Conservation (phyloP, 1,284 basidiomycete species). For the Peniophora sp. region DNA sequence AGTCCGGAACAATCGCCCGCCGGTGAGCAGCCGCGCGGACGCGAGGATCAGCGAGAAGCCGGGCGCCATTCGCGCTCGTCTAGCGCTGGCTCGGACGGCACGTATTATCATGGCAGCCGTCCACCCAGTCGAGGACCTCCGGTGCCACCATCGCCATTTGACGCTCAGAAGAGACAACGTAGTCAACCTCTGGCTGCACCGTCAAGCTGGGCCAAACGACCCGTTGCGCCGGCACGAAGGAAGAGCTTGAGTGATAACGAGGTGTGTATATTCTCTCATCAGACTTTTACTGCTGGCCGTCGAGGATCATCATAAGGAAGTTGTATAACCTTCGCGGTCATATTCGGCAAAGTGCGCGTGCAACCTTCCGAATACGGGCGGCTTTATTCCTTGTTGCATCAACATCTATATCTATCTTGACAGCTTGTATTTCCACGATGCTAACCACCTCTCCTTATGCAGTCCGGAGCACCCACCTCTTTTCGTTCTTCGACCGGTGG, state of each 20-base stretch:
- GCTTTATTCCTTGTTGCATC: neutral
- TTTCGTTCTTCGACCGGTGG: slow-evolving; percentile 31
- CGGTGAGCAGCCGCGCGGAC: slow-evolving; percentile 9
- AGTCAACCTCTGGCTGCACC: slow-evolving; percentile 56
- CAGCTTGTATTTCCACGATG: no score
- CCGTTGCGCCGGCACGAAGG: slow-evolving; percentile 50
- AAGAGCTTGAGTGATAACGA: slow-evolving; percentile 68
- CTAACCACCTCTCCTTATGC: neutral
- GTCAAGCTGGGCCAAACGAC: slow-evolving; percentile 66
- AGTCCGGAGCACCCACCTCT: slow-evolving; percentile 25
- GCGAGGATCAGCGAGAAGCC: slow-evolving; percentile 20
- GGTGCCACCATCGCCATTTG: slow-evolving; percentile 53
- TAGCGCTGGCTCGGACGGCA: slow-evolving; percentile 44
- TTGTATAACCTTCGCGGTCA: neutral
- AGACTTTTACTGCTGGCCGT: neutral
- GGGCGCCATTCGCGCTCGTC: slow-evolving; percentile 40
- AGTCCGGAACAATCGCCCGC: slow-evolving; percentile 30
- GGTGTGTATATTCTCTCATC: slow-evolving; percentile 25
- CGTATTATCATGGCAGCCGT: slow-evolving; percentile 25
- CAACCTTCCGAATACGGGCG: slow-evolving; percentile 5
- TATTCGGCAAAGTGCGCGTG: neutral
- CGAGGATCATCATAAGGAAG: neutral
- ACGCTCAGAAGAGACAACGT: slow-evolving; percentile 55
- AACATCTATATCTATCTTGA: neutral
- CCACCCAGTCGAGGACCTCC: slow-evolving; percentile 29